Conservation (phyloP, 2,329 filamentous ascomycete genomes). For the Aureobasidium melanogenum region DNA sequence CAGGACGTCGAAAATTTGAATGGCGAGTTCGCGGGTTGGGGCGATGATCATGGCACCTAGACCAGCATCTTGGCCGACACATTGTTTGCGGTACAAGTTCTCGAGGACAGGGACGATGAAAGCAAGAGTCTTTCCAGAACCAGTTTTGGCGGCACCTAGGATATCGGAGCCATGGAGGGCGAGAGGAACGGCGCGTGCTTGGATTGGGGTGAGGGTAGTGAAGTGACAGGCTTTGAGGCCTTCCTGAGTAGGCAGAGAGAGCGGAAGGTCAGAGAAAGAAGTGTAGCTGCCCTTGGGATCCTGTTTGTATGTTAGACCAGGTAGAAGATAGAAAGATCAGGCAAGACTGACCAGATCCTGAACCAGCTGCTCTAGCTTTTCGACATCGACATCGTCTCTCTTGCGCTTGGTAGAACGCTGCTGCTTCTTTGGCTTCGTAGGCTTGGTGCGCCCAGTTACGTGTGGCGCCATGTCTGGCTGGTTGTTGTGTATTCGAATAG, state of each 20-base stretch:
- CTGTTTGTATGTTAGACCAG: constrained; percentile 28
- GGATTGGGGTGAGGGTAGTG: constrained; percentile 83
- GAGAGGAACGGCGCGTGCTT: constrained; percentile 77
- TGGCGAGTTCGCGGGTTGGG: constrained; percentile 87
- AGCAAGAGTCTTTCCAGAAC: constrained; percentile 88
- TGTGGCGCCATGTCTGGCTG: constrained; percentile 7
- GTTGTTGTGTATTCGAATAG: neutral
- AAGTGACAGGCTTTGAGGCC: constrained; percentile 84
- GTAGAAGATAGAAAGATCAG: neutral
- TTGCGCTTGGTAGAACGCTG: constrained; percentile 45
- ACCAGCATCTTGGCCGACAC: constrained; percentile 78
- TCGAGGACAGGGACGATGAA: constrained; percentile 90
- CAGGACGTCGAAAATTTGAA: constrained; percentile 93
- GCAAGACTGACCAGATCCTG: constrained; percentile 29
- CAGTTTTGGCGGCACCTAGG: constrained; percentile 89
- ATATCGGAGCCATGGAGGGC: constrained; percentile 82
- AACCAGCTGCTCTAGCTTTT: constrained; percentile 37
- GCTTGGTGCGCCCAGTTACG: constrained; percentile 31
- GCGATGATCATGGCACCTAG: constrained; percentile 88
- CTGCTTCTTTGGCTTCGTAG: constrained; percentile 50
- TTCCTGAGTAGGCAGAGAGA: constrained; percentile 69
- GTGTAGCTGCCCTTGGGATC: constrained; percentile 54
- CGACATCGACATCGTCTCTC: constrained; percentile 42
- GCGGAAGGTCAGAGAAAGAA: constrained; percentile 73
- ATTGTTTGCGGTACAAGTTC: constrained; percentile 79